phyloP scores from a whole-genome alignment of 768 basidiomycete genomes.

The Collybia sordida region DNA sequence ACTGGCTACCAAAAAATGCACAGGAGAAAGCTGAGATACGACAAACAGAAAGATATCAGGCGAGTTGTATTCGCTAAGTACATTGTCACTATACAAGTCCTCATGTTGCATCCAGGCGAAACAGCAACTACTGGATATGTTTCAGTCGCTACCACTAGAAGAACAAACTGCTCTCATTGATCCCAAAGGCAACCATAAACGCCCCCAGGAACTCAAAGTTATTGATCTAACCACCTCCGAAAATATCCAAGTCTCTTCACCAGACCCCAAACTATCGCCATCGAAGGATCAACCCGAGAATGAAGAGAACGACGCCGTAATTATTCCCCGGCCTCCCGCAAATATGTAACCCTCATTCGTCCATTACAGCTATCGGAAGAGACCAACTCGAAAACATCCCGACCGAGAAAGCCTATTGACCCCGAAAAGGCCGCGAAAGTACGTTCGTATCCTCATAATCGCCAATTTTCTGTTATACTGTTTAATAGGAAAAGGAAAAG shows the following conservation, averaged over 20 bases:
- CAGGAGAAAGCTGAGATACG: constrained; percentile 63
- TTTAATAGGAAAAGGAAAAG: constrained; percentile 64
- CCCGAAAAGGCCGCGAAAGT: constrained; percentile 63
- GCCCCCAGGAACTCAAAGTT: constrained; percentile 32
- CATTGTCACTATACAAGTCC: background rate
- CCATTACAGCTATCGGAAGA: constrained; percentile 6
- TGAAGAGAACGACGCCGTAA: constrained; percentile 45
- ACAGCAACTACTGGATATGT: constrained; percentile 49
- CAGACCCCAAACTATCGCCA: constrained; percentile 29
- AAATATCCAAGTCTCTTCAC: constrained; percentile 22
- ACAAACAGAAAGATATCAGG: constrained; percentile 64
- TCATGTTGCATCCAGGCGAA: constrained; percentile 51
- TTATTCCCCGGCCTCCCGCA: constrained; percentile 8
- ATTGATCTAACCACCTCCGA: constrained; percentile 19
- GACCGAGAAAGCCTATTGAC: constrained; percentile 53
- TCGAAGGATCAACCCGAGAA: constrained; percentile 31
- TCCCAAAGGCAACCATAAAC: constrained; percentile 39
- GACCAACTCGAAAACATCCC: constrained; percentile 23
- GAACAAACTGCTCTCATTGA: constrained; percentile 59
- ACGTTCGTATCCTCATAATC: constrained; percentile 2
- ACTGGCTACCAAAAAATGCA: constrained; percentile 68
- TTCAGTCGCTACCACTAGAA: constrained; percentile 55
- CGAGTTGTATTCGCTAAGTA: constrained; percentile 23
- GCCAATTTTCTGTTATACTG: background rate
- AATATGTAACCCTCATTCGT: background rate